A percentile compares a stretch with the other conserved stretches of the same genome.
phyloP scores from a whole-genome alignment of 805 yeast genomes.

The Kluyveromyces aestuarii region DNA sequence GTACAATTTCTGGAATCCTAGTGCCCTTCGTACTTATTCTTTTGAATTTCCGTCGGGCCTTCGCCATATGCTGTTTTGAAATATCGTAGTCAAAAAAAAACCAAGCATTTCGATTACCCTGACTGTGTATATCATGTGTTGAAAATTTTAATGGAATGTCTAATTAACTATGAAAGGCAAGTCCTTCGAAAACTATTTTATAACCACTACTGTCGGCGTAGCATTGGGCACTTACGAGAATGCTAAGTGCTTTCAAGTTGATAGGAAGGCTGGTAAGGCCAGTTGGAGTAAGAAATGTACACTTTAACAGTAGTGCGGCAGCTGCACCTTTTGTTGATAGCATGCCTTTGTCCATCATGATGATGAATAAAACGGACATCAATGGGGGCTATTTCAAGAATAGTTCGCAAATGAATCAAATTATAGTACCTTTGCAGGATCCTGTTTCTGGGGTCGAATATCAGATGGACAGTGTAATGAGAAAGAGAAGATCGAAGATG shows the following conservation, averaged over 20 bases:
- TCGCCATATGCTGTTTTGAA: too few species aligned
- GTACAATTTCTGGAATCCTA: too few species aligned
- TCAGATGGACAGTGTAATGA: conserved; percentile 55
- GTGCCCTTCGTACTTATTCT: too few species aligned
- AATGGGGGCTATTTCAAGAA: background rate
- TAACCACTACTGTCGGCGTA: background rate
- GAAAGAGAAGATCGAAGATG: conserved; percentile 90
- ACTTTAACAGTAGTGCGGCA: background rate
- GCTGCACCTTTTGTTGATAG: background rate
- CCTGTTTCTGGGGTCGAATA: background rate
- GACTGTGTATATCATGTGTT: background rate
- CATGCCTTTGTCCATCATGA: background rate
- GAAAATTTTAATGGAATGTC: background rate
- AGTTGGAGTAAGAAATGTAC: background rate
- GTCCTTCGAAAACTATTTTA: too few species aligned
- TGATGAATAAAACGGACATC: background rate
- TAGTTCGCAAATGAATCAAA: background rate
- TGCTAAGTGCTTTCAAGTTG: background rate
- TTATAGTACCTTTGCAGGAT: background rate
- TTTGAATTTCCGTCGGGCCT: too few species aligned
- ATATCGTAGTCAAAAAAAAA: background rate
- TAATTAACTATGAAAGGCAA: too few species aligned
- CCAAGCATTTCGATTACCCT: background rate
- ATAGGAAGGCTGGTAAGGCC: background rate
- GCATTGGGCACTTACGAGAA: background rate